Base-by-base conservation (phyloP, 495 filamentous ascomycete genomes). In the Penicillium robsamsonii region DNA sequence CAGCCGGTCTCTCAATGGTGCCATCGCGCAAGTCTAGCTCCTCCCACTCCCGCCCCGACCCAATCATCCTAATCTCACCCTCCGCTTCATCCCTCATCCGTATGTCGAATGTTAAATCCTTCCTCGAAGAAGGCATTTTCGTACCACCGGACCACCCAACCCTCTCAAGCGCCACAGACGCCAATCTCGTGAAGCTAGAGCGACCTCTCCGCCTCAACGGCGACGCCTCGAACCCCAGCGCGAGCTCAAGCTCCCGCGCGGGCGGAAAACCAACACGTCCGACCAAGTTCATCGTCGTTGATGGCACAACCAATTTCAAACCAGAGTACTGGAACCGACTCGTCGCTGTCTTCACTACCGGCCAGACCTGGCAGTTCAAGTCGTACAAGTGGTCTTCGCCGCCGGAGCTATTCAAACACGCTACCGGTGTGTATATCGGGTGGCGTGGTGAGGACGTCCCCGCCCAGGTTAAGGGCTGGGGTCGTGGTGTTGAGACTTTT, bases 341-440 rank as follows among this genome's bases (percentile, higher is more conserved):
- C 10, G 94, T 97, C 9, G 95, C 90, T 9, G 91, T 99, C 44
- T 99, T 99, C 74, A 99, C 94, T 0, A 99, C 94, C 9, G 94
- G 94, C 22, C 94, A 99, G 72, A 87, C 88, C 11, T 99, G 94
- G 94, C 94, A 99, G 71, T 99, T 97, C 75, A 96, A 96, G 74
- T 87, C 85, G 45, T 99, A 97, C 81, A 95, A 94, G 75, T 97
- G 94, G 92, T 86, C 87, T 56, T 84, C 90, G 25, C 90, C 95
- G 5, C 75, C 83, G 3, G 94, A 97, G 58, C 79, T 99, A 30
- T 99, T 99, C 74, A 81, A 84, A 57, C 88, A 96, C 60, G 87
- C 89, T 18, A 79, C 88, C 13, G 94, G 94, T 46, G 76, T 97
- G 42, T 95, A 93, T 66, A 85, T 97, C 25, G 94, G 94, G 3